Conservation (phyloP, 2,329 filamentous ascomycete genomes). For the Penicillium sp. region DNA sequence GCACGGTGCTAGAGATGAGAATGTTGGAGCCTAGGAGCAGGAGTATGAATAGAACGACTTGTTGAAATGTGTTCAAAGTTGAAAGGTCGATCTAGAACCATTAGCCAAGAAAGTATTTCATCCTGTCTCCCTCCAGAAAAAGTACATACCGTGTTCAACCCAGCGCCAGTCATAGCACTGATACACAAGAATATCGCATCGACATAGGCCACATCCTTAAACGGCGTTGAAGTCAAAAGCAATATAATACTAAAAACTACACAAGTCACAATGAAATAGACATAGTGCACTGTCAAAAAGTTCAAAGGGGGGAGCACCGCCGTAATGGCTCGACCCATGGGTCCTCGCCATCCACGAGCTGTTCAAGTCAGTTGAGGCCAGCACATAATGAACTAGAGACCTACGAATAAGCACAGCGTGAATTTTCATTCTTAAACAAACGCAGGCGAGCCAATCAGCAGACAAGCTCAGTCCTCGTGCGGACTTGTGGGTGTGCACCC, state of each 20-base stretch:
- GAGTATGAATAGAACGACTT: constrained; percentile 62
- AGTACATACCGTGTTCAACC: constrained; percentile 58
- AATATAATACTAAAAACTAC: constrained; percentile 61
- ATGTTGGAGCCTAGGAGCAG: constrained; percentile 66
- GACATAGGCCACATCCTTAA: constrained; percentile 55
- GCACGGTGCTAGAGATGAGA: constrained; percentile 65
- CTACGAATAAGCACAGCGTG: constrained; percentile 9
- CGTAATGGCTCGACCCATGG: constrained; percentile 24
- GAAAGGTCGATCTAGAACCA: constrained; percentile 48
- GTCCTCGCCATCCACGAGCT: constrained; percentile 22
- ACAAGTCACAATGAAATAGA: constrained; percentile 61
- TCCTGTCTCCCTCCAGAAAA: neutral
- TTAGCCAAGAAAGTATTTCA: constrained; percentile 5
- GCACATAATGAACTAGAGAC: neutral
- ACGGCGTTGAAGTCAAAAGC: constrained; percentile 53
- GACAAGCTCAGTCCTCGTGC: too few species aligned
- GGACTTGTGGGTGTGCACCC: neutral
- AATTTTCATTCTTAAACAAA: constrained; percentile 1
- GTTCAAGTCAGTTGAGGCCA: neutral
- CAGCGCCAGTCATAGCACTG: constrained; percentile 66
- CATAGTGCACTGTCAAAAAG: constrained; percentile 65
- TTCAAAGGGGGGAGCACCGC: constrained; percentile 47
- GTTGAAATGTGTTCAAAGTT: constrained; percentile 65
- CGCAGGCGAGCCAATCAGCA: too few species aligned
- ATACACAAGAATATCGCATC: constrained; percentile 67